Evolutionary conservation across 192 early-diverging fungal species (phyloP), one percentile per base, ranked within the genome.

Genomic region (Backusella westeae): DNA sequence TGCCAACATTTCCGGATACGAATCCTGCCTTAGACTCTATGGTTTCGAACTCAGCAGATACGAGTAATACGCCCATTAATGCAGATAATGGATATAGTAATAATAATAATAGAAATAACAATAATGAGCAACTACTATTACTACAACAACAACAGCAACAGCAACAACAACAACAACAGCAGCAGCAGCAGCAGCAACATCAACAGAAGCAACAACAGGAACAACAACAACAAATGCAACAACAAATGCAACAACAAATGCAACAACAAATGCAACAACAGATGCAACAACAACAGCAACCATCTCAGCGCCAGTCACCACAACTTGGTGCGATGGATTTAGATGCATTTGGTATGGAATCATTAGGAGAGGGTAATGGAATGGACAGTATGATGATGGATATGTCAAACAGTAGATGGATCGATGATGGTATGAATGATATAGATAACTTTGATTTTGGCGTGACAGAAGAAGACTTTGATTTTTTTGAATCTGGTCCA

Each of bases 401-500:
- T 23, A 44, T 83, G 65, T 67, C 72, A 12, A 69, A 71, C 63
- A 63, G 56, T 63, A 19, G 42, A 26, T 83, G 82, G 82, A 59
- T 39, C 35, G 79, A 78, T 2, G 78, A 80, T 29, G 73, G 49
- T 21, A 44, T 80, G 67, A 67, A 67, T 46, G 77, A 83, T 65
- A 49, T 78, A 34, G 82, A 83, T 56, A 82, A 69, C 15, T 74
- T 83, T 26, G 82, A 78, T 73, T 59, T 80, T 39, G 73, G 75
- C n/a, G 78, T 83, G n/a, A 83, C 82, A 6, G 82, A 83, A 38
- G 82, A 80, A 68, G 82, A 83, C 73, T 83, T 77, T 23, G 44
- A 80, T 26, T 83, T 80, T 78, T 83, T 80, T 41, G 79, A 78
- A 26, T 77, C 80, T 38, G 74, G 39, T 7, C 70, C 71, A 38